Evolutionary conservation across 257 asterid species (phyloP).

Genomic region (Fraxinus excelsior): DNA sequence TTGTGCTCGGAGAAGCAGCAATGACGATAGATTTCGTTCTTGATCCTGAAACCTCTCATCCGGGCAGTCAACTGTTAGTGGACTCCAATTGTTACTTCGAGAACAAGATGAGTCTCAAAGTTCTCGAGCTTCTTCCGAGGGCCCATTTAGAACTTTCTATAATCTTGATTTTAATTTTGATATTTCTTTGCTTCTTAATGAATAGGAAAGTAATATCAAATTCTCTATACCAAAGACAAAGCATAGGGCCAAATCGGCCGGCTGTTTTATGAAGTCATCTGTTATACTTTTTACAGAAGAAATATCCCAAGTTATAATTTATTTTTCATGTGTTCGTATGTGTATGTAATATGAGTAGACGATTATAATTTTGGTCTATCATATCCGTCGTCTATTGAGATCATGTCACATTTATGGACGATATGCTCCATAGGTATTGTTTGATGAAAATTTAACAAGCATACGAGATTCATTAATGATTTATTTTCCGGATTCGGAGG

Average conservation of each 20-base stretch:
- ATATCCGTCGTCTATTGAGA: too few relatives aligned
- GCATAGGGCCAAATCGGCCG: slow-evolving; percentile 39
- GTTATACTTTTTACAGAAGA: not conserved
- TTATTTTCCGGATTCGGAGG: too few relatives aligned
- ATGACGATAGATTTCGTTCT: slow-evolving; percentile 66
- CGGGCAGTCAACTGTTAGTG: slow-evolving; percentile 29
- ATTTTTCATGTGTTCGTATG: not conserved
- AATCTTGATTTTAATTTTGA: slow-evolving; percentile 44
- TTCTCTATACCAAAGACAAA: slow-evolving; percentile 47
- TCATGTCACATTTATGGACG: too few relatives aligned
- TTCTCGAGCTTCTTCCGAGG: slow-evolving; percentile 41
- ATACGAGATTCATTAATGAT: too few relatives aligned
- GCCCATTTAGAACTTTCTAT: slow-evolving; percentile 42
- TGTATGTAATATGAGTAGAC: too few relatives aligned
- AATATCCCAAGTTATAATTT: not conserved
- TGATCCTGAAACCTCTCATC: slow-evolving; percentile 43
- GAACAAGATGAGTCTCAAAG: slow-evolving; percentile 28
- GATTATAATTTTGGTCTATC: too few relatives aligned
- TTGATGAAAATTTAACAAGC: too few relatives aligned
- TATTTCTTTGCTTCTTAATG: slow-evolving; percentile 65
- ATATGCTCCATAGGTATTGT: too few relatives aligned
- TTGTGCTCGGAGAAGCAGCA: slow-evolving; percentile 61
- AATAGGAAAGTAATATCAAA: slow-evolving; percentile 54
- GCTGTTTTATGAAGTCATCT: slow-evolving; percentile 37
- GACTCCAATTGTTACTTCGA: slow-evolving; percentile 48